Evolutionary conservation across 1,139 yeast genomes (phyloP), one percentile per base, ranked within the genome.

Genomic region (Pichia norvegensis): DNA sequence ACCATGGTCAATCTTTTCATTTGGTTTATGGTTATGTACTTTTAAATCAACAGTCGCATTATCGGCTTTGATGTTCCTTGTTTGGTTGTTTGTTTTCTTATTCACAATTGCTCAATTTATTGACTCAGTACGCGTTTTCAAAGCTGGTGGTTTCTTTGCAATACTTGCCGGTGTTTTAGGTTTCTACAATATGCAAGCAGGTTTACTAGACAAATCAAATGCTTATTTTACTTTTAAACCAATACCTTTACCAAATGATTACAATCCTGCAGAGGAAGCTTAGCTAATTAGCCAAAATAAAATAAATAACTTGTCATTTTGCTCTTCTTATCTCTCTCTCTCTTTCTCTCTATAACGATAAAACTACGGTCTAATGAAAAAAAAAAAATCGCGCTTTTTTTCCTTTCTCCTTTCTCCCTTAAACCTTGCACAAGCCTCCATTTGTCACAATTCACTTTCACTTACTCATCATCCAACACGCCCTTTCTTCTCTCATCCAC

Each of bases 131-230:
- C 67, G 67, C 17, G 67, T 72, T 7, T 67, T 69, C 40, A 76
- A 74, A 57, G 87, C 86, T n/a, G 90, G 86, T 50, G 92, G 90
- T 37, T 79, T 78, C 41, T 64, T 79, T 55, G 85, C 87, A 27
- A 66, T 81, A 33, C 59, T 81, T 40, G 73, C 84, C 17, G 76
- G 84, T 7, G 65, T 77, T 37, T 59, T 74, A 41, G 92, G 85
- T 4, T 80, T 81, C 69, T 81, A 73, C 61, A 74, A 74, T 54
- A 73, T 68, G 47, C 66, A 63, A 46, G 70, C 74, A 2, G 75
- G 75, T 57, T 55, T 67, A 41, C 67, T 69, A 35, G 72, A 63
- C 47, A 52, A 50, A 5, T 59, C 65, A 20, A 70, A 70, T 59
- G 61, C 72, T 22, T 71, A 70, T 57, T 53, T 73, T 47, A 56